Base-by-base conservation (phyloP, 2,329 filamentous ascomycete species). In the Fusarium napiforme region DNA sequence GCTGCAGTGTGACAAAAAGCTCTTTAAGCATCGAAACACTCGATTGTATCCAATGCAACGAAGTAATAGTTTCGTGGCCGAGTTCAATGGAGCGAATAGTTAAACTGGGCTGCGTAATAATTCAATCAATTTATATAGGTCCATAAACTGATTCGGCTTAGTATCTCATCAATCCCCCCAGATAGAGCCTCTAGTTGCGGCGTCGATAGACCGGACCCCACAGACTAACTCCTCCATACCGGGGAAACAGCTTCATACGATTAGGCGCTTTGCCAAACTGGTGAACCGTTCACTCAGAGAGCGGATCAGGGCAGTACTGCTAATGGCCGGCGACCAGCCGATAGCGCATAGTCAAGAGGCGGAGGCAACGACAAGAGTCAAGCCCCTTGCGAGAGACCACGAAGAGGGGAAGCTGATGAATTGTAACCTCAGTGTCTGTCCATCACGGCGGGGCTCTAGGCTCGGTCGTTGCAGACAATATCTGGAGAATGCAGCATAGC, bases 171-270 rank as follows among this genome's bases (percentile, higher is more conserved):
- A 30, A 47, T 28, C 34, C 55, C 55, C 53, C 52, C 46, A 60
- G 52, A 73, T 69, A 58, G 30, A 67, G 39, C 50, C 46, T 32
- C 46, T 68, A 43, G 49, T 60, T 55, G 50, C 42, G 64, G 64
- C 36, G 57, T 63, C 60, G 56, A 67, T 72, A 49, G 69, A 69
- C 62, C 58, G 60, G 65, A 74, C 75, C 75, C 75, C 75, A 60
- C 75, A 75, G 64, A 64, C 67, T 56, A 64, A 55, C 67, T 58
- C 56, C 57, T 64, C 57, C 46, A 64, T 34, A 47, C 40, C 55
- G 59, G 59, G 67, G 65, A 69, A 69, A 46, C 45, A 69, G 60
- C 64, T 70, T 60, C 57, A 60, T 69, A 53, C 47, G 55, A 69
- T 43, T 26, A 66, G 39, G 23, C 42, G 50, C 64, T 56, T 50